These are phyloP conservation scores for Eryngium alpinum DNA, from an alignment of 140 eudicot species.

Conservation along the genomic window DNA sequence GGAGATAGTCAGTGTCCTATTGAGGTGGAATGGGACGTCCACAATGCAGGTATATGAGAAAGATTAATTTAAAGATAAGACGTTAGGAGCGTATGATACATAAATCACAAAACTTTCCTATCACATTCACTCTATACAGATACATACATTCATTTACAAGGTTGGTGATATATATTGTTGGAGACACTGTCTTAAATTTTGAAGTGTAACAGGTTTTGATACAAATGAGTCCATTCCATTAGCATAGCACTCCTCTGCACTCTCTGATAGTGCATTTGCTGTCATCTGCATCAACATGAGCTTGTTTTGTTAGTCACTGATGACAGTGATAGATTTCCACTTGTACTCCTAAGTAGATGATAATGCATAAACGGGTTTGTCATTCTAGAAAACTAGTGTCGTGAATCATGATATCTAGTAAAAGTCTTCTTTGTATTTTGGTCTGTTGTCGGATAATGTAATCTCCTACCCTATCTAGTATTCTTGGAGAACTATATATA, in stretches of 20 bases:
- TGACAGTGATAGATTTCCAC: background rate
- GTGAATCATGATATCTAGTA: too few relatives aligned
- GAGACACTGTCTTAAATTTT: constrained; percentile 70
- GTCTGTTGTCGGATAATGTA: too few relatives aligned
- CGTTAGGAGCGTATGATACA: constrained; percentile 35
- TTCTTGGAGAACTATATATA: too few relatives aligned
- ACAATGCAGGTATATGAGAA: background rate
- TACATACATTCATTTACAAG: constrained; percentile 36
- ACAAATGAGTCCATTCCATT: constrained; percentile 97
- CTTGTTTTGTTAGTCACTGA: constrained; percentile 22
- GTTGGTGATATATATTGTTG: constrained; percentile 46
- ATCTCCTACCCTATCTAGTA: too few relatives aligned
- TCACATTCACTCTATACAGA: constrained; percentile 60
- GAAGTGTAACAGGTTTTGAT: constrained; percentile 84
- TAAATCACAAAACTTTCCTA: constrained; percentile 91
- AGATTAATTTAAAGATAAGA: background rate
- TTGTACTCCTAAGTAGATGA: background rate
- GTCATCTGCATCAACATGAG: constrained; percentile 69
- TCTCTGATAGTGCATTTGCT: constrained; percentile 88
- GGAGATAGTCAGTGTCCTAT: too few relatives aligned
- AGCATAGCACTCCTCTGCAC: constrained; percentile 84
- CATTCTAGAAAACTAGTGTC: background rate
- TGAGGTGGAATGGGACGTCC: background rate
- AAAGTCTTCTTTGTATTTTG: too few relatives aligned
- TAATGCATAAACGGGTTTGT: background rate